Conservation (phyloP, 306 rosid species). For the Cicer pinnatifidum region DNA sequence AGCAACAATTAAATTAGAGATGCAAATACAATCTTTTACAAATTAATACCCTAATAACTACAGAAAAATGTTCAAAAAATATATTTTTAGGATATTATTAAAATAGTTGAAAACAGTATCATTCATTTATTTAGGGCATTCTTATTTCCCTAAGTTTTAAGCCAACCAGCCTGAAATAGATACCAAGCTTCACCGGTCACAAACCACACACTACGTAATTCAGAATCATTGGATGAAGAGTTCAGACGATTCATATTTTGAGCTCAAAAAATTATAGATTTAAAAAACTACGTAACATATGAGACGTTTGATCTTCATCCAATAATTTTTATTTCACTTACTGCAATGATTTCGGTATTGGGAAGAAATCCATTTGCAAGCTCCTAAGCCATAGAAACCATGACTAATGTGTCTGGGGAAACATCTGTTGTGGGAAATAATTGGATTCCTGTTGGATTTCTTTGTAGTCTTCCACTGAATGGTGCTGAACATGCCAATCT, state of each 20-base stretch:
- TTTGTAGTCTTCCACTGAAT: slow-evolving; percentile 48
- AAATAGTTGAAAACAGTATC: slow-evolving; percentile 36
- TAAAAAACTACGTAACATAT: not conserved
- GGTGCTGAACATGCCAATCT: slow-evolving; percentile 54
- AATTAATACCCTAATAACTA: slow-evolving; percentile 23
- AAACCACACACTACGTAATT: not conserved
- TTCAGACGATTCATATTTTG: not conserved
- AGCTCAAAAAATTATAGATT: not conserved
- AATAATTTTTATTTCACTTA: not conserved
- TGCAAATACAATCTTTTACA: slow-evolving; percentile 37
- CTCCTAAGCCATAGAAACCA: slow-evolving; percentile 30
- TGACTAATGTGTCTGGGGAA: slow-evolving; percentile 51
- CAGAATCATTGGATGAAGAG: not conserved
- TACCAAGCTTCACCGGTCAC: no score
- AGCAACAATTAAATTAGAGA: not conserved
- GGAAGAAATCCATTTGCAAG: not conserved
- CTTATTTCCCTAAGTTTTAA: slow-evolving; percentile 36
- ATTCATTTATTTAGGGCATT: slow-evolving; percentile 38
- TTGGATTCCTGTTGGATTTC: slow-evolving; percentile 46
- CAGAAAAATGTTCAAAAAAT: slow-evolving; percentile 18
- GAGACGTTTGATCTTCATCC: not conserved
- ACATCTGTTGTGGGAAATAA: slow-evolving; percentile 54
- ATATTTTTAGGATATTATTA: slow-evolving; percentile 26
- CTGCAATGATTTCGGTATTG: not conserved
- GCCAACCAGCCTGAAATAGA: not conserved